phyloP scores from a whole-genome alignment of 495 filamentous ascomycete species.

The Tuber umbilicatum region DNA sequence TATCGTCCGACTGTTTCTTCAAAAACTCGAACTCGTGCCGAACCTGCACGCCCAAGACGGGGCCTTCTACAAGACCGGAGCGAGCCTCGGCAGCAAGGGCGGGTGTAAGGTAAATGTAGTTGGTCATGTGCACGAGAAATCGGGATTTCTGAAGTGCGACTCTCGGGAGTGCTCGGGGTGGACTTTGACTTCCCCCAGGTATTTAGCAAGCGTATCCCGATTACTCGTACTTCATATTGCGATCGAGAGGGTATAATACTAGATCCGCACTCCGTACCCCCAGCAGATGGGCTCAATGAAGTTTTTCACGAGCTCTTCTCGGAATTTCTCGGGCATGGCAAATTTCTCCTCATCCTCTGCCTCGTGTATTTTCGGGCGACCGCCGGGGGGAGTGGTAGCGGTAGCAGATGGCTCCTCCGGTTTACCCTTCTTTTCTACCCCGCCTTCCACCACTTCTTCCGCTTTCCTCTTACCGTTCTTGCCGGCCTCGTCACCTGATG shows the following conservation, averaged over 20 bases:
- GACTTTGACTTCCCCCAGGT: constrained; percentile 17
- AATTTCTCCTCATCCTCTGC: constrained; percentile 13
- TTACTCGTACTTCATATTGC: not conserved
- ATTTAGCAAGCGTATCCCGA: not conserved
- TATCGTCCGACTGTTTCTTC: constrained; percentile 24
- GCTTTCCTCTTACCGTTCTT: constrained; percentile 29
- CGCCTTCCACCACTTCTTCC: constrained; percentile 23
- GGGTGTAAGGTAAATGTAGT: constrained; percentile 38
- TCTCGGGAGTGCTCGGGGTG: constrained; percentile 36
- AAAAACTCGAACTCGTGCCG: constrained; percentile 39
- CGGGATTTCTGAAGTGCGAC: constrained; percentile 36
- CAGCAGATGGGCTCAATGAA: constrained; percentile 42
- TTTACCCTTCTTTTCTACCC: constrained; percentile 28
- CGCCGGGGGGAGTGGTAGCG: constrained; percentile 7
- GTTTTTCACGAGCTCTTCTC: constrained; percentile 42
- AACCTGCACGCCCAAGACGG: constrained; percentile 39
- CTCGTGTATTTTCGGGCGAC: not conserved
- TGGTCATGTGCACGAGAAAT: constrained; percentile 38
- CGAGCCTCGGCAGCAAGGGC: constrained; percentile 37
- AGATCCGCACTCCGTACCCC: constrained; percentile 41
- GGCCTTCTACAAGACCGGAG: constrained; percentile 37
- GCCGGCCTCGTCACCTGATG: constrained; percentile 24
- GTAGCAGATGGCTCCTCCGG: constrained; percentile 13
- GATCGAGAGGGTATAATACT: constrained; percentile 33
- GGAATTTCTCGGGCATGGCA: constrained; percentile 40